phyloP scores from a whole-genome alignment of 345 rosid genomes.

The Hevea brasiliensis region DNA sequence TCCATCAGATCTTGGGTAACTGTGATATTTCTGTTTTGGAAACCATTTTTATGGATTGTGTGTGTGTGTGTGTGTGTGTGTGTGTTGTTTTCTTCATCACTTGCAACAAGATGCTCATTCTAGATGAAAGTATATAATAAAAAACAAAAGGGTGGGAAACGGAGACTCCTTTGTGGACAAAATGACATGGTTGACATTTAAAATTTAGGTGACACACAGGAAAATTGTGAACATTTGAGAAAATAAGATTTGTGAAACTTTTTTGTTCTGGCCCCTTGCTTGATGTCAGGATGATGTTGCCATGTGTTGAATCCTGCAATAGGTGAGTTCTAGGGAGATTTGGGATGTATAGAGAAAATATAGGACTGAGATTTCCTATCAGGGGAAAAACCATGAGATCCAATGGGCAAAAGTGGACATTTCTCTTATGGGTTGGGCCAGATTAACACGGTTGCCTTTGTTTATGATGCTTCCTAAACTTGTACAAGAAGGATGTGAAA shows the following conservation, averaged over 20 bases:
- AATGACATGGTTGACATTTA: not conserved
- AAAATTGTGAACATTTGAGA: not conserved
- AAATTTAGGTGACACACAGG: not conserved
- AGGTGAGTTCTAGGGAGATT: no score
- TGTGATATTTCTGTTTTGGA: slow-evolving; percentile 3
- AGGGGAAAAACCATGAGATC: no score
- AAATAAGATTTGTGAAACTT: not conserved
- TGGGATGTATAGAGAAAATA: no score
- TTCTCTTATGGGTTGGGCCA: no score
- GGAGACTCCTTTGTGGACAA: no score
- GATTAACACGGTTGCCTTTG: no score
- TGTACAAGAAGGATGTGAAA: not conserved
- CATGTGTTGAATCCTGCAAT: no score
- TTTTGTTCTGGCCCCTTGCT: not conserved
- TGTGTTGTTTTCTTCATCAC: not conserved
- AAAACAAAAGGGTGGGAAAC: not conserved
- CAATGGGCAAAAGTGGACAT: no score
- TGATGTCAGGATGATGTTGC: not conserved
- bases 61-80: no score
- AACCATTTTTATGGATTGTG: not conserved
- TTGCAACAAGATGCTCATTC: not conserved
- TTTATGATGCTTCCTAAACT: not conserved
- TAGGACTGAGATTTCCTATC: no score
- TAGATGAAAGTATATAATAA: not conserved
- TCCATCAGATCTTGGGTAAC: slow-evolving; percentile 89